Evolutionary conservation across 2,329 filamentous ascomycete genomes (phyloP), one percentile per base, ranked within the genome.

Genomic region (Dothideomycetes sp.): DNA sequence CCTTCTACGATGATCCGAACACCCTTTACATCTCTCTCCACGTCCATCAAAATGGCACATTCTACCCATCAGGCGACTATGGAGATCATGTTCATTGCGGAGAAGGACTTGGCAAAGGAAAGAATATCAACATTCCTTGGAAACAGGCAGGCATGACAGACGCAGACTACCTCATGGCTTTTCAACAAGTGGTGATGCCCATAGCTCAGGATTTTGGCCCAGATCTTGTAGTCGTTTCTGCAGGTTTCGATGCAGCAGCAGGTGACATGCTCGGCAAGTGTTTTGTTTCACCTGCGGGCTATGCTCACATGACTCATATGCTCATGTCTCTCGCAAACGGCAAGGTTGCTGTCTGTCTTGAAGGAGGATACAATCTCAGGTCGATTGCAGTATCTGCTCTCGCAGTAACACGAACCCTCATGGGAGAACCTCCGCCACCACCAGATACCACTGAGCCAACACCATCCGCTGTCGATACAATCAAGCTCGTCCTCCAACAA

Each of bases 291-390:
- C 91, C 91, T 0, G 66, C 79, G 4, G 94, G 91, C 57, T 98
- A 96, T 58, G 85, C 88, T 11, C 89, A 98, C 57, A 96, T 98
- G 91, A 96, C 91, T 12, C 87, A 95, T 57, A 95, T 96, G 89
- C 75, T 98, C 33, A 96, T 95, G 88, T 87, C 85, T 2, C 70
- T 98, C 15, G 89, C 91, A 1, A 73, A 80, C 31, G 91, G 91
- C 19, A 94, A 88, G 56, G 73, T 98, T 11, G 84, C 85, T 2
- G 89, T 95, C 7, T 95, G 88, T 56, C 71, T 98, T 2, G 91
- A 98, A 61, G 91, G 91, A 16, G 91, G 91, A 7, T 98, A 98
- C 63, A 96, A 96, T 53, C 76, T 98, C 17, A 70, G 78, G 33
- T 91, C 91, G 1, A 98, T 98, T 44, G 94, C 91, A 0, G 80